Conservation (phyloP, 805 yeast species). For the Ogataea dorogensis region DNA sequence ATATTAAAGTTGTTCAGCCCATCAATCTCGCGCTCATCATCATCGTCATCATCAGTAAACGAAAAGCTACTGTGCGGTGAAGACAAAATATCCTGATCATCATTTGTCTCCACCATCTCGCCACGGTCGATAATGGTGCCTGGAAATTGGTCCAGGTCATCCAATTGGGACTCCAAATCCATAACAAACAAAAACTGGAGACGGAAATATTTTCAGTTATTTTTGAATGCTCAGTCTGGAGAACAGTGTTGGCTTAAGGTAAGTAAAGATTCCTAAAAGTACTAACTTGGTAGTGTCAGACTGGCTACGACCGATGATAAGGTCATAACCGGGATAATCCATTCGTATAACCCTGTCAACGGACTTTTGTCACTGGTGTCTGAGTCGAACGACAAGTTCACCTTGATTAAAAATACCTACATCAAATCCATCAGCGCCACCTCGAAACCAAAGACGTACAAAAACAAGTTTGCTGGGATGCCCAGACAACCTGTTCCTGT, state of each 20-base stretch:
- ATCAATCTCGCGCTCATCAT: slow-evolving; percentile 32
- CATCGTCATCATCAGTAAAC: slow-evolving; percentile 24
- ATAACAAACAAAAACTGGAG: slow-evolving; percentile 3
- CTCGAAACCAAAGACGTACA: slow-evolving; percentile 39
- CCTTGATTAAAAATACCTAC: slow-evolving; percentile 55
- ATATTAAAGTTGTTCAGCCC: slow-evolving; percentile 35
- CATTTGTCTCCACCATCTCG: slow-evolving; percentile 32
- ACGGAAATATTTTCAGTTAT: background rate
- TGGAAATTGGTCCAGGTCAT: slow-evolving; percentile 26
- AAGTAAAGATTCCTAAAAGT: slow-evolving; percentile 17
- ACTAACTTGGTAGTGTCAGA: slow-evolving; percentile 44
- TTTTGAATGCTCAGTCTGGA: slow-evolving; percentile 31
- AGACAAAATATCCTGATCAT: slow-evolving; percentile 29
- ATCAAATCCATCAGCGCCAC: slow-evolving; percentile 49
- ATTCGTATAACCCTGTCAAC: slow-evolving; percentile 54
- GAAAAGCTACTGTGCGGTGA: slow-evolving; percentile 33
- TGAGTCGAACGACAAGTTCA: slow-evolving; percentile 36
- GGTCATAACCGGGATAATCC: slow-evolving; percentile 58
- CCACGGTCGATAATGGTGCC: slow-evolving; percentile 32
- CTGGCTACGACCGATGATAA: slow-evolving; percentile 60
- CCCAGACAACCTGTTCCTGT: slow-evolving; percentile 23
- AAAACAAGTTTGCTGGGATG: slow-evolving; percentile 17
- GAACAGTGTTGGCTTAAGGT: slow-evolving; percentile 36
- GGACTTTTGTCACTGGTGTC: slow-evolving; percentile 41
- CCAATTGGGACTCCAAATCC: slow-evolving; percentile 16